A percentile compares a stretch with the other conserved stretches of the same genome.
Conservation (phyloP, 106 monocot species). For the Dioscorea alata region DNA sequence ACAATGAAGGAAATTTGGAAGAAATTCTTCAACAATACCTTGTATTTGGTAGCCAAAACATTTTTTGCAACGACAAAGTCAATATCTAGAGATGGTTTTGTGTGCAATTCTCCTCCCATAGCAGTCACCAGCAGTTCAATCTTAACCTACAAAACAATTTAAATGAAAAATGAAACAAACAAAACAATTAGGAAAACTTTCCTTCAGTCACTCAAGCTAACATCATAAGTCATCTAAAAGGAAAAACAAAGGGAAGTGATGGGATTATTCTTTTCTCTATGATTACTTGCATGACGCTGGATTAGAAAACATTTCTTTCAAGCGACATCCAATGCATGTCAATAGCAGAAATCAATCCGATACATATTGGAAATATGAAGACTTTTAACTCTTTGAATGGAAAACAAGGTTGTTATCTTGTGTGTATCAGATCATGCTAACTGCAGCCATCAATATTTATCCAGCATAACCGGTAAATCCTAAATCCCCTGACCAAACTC, state of each 20-base stretch:
- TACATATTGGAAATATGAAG: too few relatives aligned
- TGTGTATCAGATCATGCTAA: too few relatives aligned
- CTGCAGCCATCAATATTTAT: too few relatives aligned
- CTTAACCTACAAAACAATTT: constrained; percentile 38
- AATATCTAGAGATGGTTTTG: constrained; percentile 56
- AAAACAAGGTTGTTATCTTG: too few relatives aligned
- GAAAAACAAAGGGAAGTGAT: neutral
- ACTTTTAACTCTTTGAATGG: too few relatives aligned
- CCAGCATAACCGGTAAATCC: too few relatives aligned
- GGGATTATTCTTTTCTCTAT: too few relatives aligned
- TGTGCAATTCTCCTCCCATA: constrained; percentile 73
- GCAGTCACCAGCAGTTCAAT: constrained; percentile 65
- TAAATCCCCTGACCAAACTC: too few relatives aligned
- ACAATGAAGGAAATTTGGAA: neutral
- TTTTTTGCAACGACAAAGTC: constrained; percentile 87
- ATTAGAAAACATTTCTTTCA: too few relatives aligned
- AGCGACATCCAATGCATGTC: too few relatives aligned
- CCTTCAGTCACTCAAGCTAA: neutral
- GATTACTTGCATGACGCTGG: too few relatives aligned
- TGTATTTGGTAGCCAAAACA: constrained; percentile 87
- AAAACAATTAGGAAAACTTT: neutral
- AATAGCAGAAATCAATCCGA: too few relatives aligned
- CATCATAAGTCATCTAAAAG: neutral
- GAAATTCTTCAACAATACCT: constrained; percentile 34
- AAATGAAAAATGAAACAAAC: neutral